Evolutionary conservation across 1,139 yeast species (phyloP).

Genomic region (Saccharomycopsis hybrid): DNA sequence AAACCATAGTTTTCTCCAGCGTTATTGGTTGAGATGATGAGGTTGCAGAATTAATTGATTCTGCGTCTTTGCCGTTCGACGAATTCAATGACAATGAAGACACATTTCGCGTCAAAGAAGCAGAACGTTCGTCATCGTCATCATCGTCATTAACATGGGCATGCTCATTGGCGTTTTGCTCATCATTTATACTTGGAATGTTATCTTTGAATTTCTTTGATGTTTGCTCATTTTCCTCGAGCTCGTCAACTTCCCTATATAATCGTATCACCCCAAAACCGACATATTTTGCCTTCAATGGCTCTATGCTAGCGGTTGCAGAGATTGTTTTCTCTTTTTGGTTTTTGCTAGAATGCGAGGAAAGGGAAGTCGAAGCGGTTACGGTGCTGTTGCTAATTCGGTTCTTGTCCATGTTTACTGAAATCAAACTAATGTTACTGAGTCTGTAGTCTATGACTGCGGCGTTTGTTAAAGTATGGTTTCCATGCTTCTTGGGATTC

Average conservation of each 20-base stretch:
- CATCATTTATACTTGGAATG: neutral
- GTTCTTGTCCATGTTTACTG: slow-evolving; percentile 28
- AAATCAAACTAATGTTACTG: slow-evolving; percentile 28
- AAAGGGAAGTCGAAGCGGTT: neutral
- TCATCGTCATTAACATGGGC: no score
- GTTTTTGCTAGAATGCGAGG: no score
- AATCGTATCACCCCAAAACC: slow-evolving; percentile 72
- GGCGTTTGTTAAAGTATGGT: neutral
- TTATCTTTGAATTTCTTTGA: no score
- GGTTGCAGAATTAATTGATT: neutral
- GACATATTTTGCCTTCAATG: slow-evolving; percentile 49
- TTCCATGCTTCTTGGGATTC: neutral
- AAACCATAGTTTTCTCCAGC: slow-evolving; percentile 61
- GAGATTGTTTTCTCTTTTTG: neutral
- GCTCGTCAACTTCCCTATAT: slow-evolving; percentile 41
- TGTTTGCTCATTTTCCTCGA: neutral
- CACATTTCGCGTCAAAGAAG: neutral
- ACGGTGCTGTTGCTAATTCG: neutral
- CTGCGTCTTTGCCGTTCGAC: neutral
- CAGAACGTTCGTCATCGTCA: neutral
- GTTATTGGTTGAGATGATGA: slow-evolving; percentile 21
- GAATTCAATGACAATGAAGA: neutral
- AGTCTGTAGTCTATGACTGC: slow-evolving; percentile 25
- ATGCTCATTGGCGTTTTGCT: no score
- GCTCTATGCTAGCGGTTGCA: slow-evolving; percentile 32